These are phyloP conservation scores for Heterobasidion annosum DNA, from an alignment of 1,284 basidiomycete genomes.

Conservation along the genomic window DNA sequence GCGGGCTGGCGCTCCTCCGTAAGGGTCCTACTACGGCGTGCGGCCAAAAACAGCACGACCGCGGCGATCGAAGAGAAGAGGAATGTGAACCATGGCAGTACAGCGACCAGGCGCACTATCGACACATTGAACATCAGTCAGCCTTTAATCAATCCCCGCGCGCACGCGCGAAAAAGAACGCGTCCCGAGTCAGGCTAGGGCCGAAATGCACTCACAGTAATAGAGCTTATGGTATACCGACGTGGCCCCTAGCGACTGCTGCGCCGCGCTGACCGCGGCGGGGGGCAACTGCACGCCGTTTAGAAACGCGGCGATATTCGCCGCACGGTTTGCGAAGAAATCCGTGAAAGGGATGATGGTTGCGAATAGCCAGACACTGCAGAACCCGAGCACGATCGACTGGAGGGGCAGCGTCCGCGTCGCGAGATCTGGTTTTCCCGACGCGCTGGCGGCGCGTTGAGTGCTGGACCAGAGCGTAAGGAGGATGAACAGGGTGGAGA, in stretches of 20 bases:
- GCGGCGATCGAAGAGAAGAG: slow-evolving; percentile 31
- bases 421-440: slow-evolving; percentile 10
- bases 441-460: not conserved
- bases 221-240: slow-evolving; percentile 35
- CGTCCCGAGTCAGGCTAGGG: not conserved
- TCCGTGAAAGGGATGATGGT: slow-evolving; percentile 41
- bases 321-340: slow-evolving; percentile 40
- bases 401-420: slow-evolving; percentile 24
- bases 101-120: slow-evolving; percentile 35
- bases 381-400: slow-evolving; percentile 32
- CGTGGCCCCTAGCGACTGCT: slow-evolving; percentile 30
- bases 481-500: slow-evolving; percentile 24
- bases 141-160: not conserved
- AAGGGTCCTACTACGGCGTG: not conserved
- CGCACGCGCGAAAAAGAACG: no score
- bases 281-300: slow-evolving; percentile 27
- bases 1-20: not conserved
- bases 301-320: slow-evolving; percentile 34
- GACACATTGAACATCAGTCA: not conserved
- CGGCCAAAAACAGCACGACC: slow-evolving; percentile 18
- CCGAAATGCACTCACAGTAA: slow-evolving; percentile 29
- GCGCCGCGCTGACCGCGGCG: slow-evolving; percentile 26
- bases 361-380: slow-evolving; percentile 42
- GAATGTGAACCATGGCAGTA: slow-evolving; percentile 41
- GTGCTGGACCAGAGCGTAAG: slow-evolving; percentile 8